Conservation (phyloP, 2,329 filamentous ascomycete genomes). For the Coniella lustricola region DNA sequence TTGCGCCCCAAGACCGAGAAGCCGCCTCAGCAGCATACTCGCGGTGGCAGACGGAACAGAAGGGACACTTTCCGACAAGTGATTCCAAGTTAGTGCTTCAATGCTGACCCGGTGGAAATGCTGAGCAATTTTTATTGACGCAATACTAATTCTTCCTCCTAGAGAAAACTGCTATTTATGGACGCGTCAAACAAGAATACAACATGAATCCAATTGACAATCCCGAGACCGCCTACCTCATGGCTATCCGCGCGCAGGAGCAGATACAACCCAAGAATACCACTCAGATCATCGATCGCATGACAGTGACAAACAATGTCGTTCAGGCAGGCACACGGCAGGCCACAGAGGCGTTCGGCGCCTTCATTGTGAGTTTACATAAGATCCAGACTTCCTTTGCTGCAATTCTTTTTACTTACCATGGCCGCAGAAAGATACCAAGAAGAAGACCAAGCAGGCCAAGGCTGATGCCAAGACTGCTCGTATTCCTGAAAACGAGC, state of each 20-base stretch:
- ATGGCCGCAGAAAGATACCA: slow-evolving; percentile 41
- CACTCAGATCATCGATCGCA: slow-evolving; percentile 43
- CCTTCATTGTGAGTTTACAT: slow-evolving; percentile 49
- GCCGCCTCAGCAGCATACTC: slow-evolving; percentile 29
- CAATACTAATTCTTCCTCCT: slow-evolving; percentile 1
- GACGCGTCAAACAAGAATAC: slow-evolving; percentile 31
- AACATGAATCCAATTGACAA: slow-evolving; percentile 28
- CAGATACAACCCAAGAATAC: slow-evolving; percentile 44
- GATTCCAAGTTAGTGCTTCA: slow-evolving; percentile 59
- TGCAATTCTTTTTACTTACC: slow-evolving; percentile 1
- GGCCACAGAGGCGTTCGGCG: slow-evolving; percentile 37
- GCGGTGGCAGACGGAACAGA: slow-evolving; percentile 19
- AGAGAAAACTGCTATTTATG: slow-evolving; percentile 16
- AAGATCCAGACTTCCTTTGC: background rate
- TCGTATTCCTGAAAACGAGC: slow-evolving; percentile 81
- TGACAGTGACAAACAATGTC: slow-evolving; percentile 44
- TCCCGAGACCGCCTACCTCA: slow-evolving; percentile 33
- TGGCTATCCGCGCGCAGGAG: slow-evolving; percentile 32
- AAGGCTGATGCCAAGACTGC: slow-evolving; percentile 76
- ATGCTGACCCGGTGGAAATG: slow-evolving; percentile 9
- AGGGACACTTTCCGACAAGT: slow-evolving; percentile 60
- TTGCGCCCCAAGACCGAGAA: slow-evolving; percentile 40
- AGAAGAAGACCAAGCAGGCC: slow-evolving; percentile 46
- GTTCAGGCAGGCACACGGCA: slow-evolving; percentile 50
- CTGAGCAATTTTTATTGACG: slow-evolving; percentile 16